A percentile compares a stretch with the other conserved stretches of the same genome.
phyloP scores from a whole-genome alignment of 2,329 filamentous ascomycete genomes.

The Endoconidiophora polonica region DNA sequence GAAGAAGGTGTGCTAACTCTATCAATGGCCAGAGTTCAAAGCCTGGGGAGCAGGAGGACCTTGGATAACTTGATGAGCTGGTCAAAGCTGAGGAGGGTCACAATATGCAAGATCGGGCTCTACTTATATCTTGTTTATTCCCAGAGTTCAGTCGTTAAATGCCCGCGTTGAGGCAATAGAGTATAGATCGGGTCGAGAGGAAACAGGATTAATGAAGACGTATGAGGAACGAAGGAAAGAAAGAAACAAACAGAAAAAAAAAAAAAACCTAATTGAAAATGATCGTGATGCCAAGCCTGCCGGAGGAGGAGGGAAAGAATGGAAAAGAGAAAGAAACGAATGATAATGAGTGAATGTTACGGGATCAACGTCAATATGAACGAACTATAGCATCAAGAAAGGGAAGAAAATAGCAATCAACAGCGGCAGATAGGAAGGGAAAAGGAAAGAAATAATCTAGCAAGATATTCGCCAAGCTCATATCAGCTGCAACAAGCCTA shows the following conservation, averaged over 20 bases:
- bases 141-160: neutral
- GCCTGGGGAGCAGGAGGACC: too few species aligned
- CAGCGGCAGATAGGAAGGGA: neutral
- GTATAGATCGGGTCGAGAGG: neutral
- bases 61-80: neutral
- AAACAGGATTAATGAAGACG: neutral
- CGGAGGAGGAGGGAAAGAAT: neutral
- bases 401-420: neutral
- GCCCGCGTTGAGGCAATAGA: neutral
- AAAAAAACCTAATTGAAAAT: neutral
- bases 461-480: neutral
- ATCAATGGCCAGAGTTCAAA: too few species aligned
- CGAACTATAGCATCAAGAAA: neutral
- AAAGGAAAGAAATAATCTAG: too few species aligned
- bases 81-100: neutral
- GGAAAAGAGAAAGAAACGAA: neutral
- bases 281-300: slow-evolving; percentile 2
- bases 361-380: neutral
- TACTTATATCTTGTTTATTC: neutral
- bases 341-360: neutral
- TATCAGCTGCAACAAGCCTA: neutral
- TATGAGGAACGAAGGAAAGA: neutral
- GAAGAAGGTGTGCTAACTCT: neutral
- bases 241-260: neutral
- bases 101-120: neutral